Percentiles rank a stretch among this genome's conserved stretches.
Evolutionary conservation across 106 monocot species (phyloP).

Genomic region (Dendrobium nobile): DNA sequence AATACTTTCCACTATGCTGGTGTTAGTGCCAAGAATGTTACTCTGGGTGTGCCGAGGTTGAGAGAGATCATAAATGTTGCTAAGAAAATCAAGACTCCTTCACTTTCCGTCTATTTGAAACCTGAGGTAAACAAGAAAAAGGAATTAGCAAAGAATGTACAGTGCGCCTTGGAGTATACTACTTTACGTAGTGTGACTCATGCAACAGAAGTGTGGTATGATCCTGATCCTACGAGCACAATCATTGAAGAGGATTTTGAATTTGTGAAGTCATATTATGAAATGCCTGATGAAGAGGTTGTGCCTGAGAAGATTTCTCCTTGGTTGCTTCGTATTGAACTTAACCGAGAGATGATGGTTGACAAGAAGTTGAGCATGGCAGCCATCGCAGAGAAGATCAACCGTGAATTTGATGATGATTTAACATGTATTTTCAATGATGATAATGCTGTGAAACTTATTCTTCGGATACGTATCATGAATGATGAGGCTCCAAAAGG

Average conservation of each 20-base stretch:
- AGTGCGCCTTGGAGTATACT: conserved; percentile 95
- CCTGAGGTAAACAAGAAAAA: conserved; percentile 73
- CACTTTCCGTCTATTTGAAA: conserved; percentile 90
- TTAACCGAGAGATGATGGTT: conserved; percentile 95
- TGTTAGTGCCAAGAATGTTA: conserved; percentile 99
- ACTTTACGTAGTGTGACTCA: conserved; percentile 94
- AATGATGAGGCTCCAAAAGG: conserved; percentile 92
- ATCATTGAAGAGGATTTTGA: conserved; percentile 98
- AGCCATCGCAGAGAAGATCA: conserved; percentile 91
- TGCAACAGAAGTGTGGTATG: conserved; percentile 98
- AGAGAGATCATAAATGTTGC: conserved; percentile 99
- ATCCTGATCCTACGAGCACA: conserved; percentile 89
- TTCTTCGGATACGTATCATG: conserved; percentile 88
- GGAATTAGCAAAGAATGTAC: conserved; percentile 91
- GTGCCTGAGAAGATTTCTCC: conserved; percentile 95
- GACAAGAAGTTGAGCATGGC: conserved; percentile 97
- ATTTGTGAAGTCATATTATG: conserved; percentile 95
- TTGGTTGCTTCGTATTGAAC: conserved; percentile 60
- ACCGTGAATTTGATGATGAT: conserved; percentile 84
- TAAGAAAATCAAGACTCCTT: conserved; percentile 98
- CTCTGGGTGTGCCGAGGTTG: conserved; percentile 93
- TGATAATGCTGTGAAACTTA: conserved; percentile 93
- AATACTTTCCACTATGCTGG: conserved; percentile 99
- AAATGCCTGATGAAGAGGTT: conserved; percentile 99
- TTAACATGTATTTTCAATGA: conserved; percentile 96